These are phyloP conservation scores for Ustilaginoidea virens DNA, from an alignment of 2,329 filamentous ascomycete genomes.

Conservation along the genomic window DNA sequence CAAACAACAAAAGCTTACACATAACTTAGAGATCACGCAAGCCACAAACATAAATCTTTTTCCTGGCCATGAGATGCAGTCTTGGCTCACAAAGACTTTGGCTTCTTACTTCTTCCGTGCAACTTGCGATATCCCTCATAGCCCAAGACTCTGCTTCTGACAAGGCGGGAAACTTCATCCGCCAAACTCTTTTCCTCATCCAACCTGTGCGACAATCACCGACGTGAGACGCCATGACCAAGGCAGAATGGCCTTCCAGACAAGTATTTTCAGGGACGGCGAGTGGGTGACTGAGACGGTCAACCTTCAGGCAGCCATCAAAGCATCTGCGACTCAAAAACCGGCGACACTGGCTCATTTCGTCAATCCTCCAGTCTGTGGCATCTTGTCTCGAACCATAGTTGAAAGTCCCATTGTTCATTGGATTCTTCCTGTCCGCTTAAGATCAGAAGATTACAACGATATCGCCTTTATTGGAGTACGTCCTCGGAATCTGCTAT, in stretches of 20 bases:
- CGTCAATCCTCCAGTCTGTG: conserved; percentile 38
- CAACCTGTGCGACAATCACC: not conserved
- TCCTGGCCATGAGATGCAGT: no score
- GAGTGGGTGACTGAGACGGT: conserved; percentile 41
- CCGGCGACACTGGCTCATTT: conserved; percentile 14
- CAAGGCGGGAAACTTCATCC: no score
- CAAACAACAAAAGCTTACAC: no score
- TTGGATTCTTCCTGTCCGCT: conserved; percentile 63
- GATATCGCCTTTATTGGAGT: conserved; percentile 80
- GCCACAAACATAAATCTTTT: no score
- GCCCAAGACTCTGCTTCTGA: no score
- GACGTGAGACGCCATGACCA: conserved; percentile 6
- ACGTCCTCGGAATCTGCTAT: conserved; percentile 18
- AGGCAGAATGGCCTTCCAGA: conserved; percentile 31
- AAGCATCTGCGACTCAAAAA: conserved; percentile 19
- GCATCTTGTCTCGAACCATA: conserved; percentile 65
- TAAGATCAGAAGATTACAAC: conserved; percentile 54
- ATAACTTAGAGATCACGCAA: no score
- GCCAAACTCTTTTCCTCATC: not conserved
- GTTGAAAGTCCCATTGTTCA: conserved; percentile 60
- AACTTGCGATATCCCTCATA: no score
- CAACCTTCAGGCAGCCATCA: conserved; percentile 26
- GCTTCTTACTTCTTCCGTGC: not conserved
- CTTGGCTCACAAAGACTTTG: not conserved
- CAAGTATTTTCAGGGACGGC: conserved; percentile 36